Conservation (phyloP, 108 stramenopile genomes). For the Schizochytrium sp. region DNA sequence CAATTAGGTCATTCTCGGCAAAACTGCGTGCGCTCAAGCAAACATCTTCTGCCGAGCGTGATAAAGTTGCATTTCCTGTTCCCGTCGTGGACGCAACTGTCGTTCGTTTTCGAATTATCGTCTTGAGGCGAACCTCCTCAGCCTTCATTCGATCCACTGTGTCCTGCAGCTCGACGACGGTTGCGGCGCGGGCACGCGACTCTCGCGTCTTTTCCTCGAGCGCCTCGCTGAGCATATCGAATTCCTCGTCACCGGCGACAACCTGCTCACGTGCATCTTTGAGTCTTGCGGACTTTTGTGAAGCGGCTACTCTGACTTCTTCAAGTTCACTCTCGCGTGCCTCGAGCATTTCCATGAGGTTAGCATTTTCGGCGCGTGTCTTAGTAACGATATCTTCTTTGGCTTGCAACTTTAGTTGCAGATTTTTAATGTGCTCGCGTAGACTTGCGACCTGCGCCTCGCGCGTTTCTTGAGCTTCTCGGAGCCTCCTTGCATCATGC, state of each 20-base stretch:
- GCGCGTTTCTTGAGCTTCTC: neutral
- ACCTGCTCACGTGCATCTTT: neutral
- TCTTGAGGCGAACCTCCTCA: neutral
- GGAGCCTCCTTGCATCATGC: neutral
- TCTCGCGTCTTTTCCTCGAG: neutral
- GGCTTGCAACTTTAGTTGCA: neutral
- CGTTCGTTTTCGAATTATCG: neutral
- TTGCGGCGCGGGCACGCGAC: neutral
- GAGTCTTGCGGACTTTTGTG: neutral
- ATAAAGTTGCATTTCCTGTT: no score
- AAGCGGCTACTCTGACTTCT: neutral
- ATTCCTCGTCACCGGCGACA: neutral
- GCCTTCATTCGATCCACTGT: neutral
- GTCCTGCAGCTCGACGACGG: neutral
- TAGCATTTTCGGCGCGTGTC: neutral
- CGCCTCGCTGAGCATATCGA: neutral
- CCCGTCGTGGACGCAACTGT: neutral
- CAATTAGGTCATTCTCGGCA: neutral
- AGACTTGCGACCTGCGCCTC: neutral
- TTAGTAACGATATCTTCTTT: no score
- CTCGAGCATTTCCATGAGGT: neutral
- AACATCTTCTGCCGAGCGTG: neutral
- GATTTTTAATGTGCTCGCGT: neutral
- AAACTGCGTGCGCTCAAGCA: constrained; percentile 1
- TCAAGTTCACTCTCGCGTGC: neutral